Evolutionary conservation across 2,329 filamentous ascomycete genomes (phyloP).

Genomic region (Xylariaceae sp.): DNA sequence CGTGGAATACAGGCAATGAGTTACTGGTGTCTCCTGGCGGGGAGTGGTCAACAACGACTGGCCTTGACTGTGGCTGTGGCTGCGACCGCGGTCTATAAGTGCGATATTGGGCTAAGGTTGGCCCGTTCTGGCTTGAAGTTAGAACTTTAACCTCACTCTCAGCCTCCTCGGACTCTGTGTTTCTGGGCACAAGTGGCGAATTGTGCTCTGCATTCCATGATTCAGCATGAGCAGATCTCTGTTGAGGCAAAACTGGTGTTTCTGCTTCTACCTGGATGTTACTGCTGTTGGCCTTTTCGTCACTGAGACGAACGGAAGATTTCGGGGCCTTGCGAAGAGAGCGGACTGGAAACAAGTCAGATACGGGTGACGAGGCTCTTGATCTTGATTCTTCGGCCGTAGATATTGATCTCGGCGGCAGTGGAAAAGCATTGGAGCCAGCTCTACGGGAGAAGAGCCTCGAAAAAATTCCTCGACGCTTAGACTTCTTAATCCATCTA

Average conservation of each 20-base stretch:
- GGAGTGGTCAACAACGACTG: background rate
- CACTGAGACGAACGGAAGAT: background rate
- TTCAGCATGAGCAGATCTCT: background rate
- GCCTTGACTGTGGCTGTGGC: background rate
- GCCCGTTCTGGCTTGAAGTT: slow-evolving; percentile 8
- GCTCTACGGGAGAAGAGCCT: slow-evolving; percentile 19
- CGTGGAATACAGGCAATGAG: background rate
- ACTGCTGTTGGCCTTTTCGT: background rate
- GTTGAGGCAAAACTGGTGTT: background rate
- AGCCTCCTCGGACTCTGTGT: background rate
- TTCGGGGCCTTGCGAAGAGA: background rate
- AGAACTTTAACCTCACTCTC: background rate
- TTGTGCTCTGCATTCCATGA: background rate
- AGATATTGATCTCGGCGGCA: slow-evolving; percentile 6
- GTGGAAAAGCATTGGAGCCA: background rate
- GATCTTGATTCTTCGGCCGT: slow-evolving; percentile 29
- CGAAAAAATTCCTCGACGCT: slow-evolving; percentile 20
- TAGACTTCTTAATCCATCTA: slow-evolving; percentile 20
- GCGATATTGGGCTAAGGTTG: background rate
- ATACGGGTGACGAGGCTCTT: slow-evolving; percentile 20
- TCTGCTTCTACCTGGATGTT: background rate
- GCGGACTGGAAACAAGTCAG: background rate
- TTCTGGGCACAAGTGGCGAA: background rate
- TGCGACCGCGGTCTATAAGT: slow-evolving; percentile 1
- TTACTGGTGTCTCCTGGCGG: background rate